Evolutionary conservation across 148 eudicot genomes (phyloP).

Genomic region (Fagopyrum tataricum): DNA sequence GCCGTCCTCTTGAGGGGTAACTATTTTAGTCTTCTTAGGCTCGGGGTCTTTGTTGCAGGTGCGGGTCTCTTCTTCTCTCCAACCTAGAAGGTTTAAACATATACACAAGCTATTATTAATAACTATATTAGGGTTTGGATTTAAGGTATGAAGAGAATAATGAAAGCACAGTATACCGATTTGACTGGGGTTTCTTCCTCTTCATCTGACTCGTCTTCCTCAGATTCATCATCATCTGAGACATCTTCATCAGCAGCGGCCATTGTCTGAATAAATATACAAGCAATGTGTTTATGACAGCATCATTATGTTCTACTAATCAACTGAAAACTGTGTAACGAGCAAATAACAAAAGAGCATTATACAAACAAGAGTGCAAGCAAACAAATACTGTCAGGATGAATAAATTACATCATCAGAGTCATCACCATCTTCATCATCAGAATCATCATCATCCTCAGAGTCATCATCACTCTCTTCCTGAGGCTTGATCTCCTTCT

Average conservation of each 20-base stretch:
- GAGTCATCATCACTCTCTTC: slow-evolving; percentile 25
- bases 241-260: neutral
- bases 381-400: too few relatives aligned
- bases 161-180: neutral
- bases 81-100: neutral
- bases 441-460: slow-evolving; percentile 27
- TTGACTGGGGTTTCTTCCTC: slow-evolving; percentile 14
- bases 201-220: slow-evolving; percentile 12
- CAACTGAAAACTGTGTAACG: too few relatives aligned
- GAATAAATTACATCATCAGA: neutral
- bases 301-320: too few relatives aligned
- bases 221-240: neutral
- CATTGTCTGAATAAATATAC: neutral
- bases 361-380: too few relatives aligned
- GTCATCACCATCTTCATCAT: slow-evolving; percentile 23
- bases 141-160: neutral
- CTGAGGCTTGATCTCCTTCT: slow-evolving; percentile 26
- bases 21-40: slow-evolving; percentile 8
- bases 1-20: slow-evolving; percentile 7
- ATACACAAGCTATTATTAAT: neutral
- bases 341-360: too few relatives aligned
- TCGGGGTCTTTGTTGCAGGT: slow-evolving; percentile 3
- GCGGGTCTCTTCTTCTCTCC: slow-evolving; percentile 13
- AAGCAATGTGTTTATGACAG: too few relatives aligned
- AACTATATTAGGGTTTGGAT: too few relatives aligned